A percentile compares a stretch with the other conserved stretches of the same genome.
Conservation (phyloP, 305 asterid genomes). For the Galium porrigens region DNA sequence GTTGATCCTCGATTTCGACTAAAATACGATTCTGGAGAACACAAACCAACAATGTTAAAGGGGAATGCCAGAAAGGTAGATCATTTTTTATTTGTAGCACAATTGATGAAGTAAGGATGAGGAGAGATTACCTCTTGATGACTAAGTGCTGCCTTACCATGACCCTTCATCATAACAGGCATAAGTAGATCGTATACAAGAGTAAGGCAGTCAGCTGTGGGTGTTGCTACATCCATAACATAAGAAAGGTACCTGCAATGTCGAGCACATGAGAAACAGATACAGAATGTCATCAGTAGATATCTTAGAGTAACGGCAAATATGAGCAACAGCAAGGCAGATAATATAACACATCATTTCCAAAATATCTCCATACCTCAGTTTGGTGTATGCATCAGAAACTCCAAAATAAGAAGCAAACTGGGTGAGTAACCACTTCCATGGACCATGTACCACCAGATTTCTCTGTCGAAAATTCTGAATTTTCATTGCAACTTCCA, state of each 20-base stretch:
- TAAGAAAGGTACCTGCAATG: conserved; percentile 36
- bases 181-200: conserved; percentile 31
- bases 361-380: conserved; percentile 22
- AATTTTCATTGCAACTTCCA: conserved; percentile 42
- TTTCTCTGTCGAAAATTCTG: conserved; percentile 37
- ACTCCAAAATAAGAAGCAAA: conserved; percentile 43
- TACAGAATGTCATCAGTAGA: background rate
- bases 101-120: background rate
- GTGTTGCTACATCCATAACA: conserved; percentile 50
- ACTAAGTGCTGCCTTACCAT: conserved; percentile 30
- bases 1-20: conserved; percentile 40
- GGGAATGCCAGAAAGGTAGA: conserved; percentile 1
- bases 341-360: conserved; percentile 3
- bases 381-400: conserved; percentile 42
- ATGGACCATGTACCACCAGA: conserved; percentile 35
- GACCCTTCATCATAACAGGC: conserved; percentile 38
- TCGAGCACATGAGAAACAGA: conserved; percentile 4
- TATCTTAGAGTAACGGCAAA: background rate
- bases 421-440: conserved; percentile 44
- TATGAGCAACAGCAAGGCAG: background rate
- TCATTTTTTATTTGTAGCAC: background rate
- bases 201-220: conserved; percentile 38
- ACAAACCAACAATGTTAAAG: conserved; percentile 9
- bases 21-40: conserved; percentile 37
- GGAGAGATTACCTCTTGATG: conserved; percentile 36